Percentiles rank a stretch among this genome's conserved stretches.
These are phyloP conservation scores for Sordaria brevicollis DNA, from an alignment of 495 filamentous ascomycete species.

Conservation along the genomic window DNA sequence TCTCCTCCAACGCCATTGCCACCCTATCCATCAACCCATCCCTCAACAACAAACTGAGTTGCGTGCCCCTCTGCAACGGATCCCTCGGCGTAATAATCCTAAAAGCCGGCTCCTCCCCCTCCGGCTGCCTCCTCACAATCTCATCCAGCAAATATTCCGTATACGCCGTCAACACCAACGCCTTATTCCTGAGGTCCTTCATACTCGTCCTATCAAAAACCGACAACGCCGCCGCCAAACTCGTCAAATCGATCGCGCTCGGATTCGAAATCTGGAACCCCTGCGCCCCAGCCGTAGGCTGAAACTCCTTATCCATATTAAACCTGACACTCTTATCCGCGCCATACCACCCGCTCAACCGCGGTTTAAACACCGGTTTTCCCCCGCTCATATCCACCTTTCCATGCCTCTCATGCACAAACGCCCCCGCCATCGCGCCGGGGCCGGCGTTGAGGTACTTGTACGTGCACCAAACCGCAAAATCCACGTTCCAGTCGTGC, in stretches of 20 bases:
- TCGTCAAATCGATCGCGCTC: constrained; percentile 49
- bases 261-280: too few species aligned
- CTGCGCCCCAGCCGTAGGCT: too few species aligned
- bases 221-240: constrained; percentile 61
- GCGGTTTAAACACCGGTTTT: constrained; percentile 19
- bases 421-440: constrained; percentile 71
- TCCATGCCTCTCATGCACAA: constrained; percentile 71
- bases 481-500: constrained; percentile 93
- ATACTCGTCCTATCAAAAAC: constrained; percentile 65
- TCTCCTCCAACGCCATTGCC: constrained; percentile 51
- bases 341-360: constrained; percentile 80
- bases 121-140: constrained; percentile 10
- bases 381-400: constrained; percentile 27
- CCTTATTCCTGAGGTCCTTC: constrained; percentile 57
- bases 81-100: constrained; percentile 70
- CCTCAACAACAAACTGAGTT: constrained; percentile 63
- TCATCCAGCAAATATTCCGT: constrained; percentile 55
- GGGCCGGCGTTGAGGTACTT: constrained; percentile 92
- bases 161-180: constrained; percentile 63
- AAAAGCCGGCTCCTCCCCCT: constrained; percentile 42
- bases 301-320: constrained; percentile 64
- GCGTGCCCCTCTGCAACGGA: constrained; percentile 65
- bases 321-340: constrained; percentile 63
- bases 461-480: constrained; percentile 89
- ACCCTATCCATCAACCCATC: constrained; percentile 58